Evolutionary conservation across 352 stramenopile species (phyloP).

Genomic region (Pythium coloratum): DNA sequence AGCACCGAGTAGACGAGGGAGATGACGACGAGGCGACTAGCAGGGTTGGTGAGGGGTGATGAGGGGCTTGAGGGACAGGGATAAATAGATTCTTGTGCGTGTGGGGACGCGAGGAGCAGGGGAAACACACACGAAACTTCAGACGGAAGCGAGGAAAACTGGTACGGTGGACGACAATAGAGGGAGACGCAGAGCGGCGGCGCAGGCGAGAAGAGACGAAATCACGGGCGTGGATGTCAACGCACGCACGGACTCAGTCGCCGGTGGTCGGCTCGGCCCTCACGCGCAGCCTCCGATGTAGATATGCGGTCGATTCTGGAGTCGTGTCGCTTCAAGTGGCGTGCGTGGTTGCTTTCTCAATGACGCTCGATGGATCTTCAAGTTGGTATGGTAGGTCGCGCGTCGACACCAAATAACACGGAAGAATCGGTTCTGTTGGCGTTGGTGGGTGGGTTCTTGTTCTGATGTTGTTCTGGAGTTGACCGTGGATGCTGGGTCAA

Average conservation of each 20-base stretch:
- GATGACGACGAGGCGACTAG: background rate
- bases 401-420: background rate
- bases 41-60: too few relatives aligned
- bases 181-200: background rate
- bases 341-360: background rate
- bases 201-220: background rate
- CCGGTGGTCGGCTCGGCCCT: background rate
- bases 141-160: background rate
- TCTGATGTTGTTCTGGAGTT: background rate
- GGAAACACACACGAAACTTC: background rate
- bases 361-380: background rate
- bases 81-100: constrained; percentile 3
- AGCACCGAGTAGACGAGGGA: background rate
- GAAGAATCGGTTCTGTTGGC: constrained; percentile 3
- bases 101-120: background rate
- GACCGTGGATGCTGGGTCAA: background rate
- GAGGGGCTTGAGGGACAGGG: background rate
- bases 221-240: background rate
- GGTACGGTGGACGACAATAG: background rate
- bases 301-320: background rate
- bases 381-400: background rate
- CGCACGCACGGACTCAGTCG: background rate
- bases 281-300: background rate
- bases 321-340: background rate
- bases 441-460: background rate